Conservation (phyloP, 352 stramenopile species). For the Lagenidium sp. region DNA sequence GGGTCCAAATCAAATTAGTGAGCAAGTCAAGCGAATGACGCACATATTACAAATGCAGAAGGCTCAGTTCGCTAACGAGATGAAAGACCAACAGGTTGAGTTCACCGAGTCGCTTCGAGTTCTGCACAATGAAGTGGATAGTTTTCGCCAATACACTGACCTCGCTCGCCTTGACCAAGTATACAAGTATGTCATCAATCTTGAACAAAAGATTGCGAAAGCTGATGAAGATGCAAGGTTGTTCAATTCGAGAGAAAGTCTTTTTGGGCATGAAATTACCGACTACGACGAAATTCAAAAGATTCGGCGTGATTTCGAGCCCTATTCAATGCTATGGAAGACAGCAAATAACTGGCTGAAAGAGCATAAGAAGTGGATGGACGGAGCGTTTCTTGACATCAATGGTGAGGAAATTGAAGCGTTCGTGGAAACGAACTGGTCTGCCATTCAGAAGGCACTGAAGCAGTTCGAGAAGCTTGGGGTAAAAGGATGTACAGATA, state of each 20-base stretch:
- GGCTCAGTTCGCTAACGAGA: conserved; percentile 76
- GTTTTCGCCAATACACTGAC: conserved; percentile 83
- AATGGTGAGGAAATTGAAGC: conserved; percentile 91
- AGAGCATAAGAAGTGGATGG: conserved; percentile 91
- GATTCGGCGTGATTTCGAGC: conserved; percentile 90
- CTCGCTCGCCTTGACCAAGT: conserved; percentile 78
- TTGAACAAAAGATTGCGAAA: conserved; percentile 84
- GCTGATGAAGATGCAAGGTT: conserved; percentile 83
- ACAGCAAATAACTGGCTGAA: conserved; percentile 87
- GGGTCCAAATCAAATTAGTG: conserved; percentile 83
- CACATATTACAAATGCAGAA: conserved; percentile 81
- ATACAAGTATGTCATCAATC: conserved; percentile 80
- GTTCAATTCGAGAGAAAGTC: conserved; percentile 89
- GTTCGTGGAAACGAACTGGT: conserved; percentile 77
- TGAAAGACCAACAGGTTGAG: conserved; percentile 90
- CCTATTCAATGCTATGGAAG: conserved; percentile 93
- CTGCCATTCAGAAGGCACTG: conserved; percentile 83
- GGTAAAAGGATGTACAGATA: conserved; percentile 76
- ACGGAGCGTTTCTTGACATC: conserved; percentile 84
- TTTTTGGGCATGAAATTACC: conserved; percentile 85
- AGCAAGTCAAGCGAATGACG: conserved; percentile 78
- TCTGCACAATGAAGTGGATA: conserved; percentile 84
- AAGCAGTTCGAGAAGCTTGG: conserved; percentile 92
- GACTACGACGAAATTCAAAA: conserved; percentile 89
- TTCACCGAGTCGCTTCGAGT: conserved; percentile 82